A percentile compares a stretch with the other conserved stretches of the same genome.
Evolutionary conservation across 257 asterid species (phyloP).

Genomic region (Solanum piurae): DNA sequence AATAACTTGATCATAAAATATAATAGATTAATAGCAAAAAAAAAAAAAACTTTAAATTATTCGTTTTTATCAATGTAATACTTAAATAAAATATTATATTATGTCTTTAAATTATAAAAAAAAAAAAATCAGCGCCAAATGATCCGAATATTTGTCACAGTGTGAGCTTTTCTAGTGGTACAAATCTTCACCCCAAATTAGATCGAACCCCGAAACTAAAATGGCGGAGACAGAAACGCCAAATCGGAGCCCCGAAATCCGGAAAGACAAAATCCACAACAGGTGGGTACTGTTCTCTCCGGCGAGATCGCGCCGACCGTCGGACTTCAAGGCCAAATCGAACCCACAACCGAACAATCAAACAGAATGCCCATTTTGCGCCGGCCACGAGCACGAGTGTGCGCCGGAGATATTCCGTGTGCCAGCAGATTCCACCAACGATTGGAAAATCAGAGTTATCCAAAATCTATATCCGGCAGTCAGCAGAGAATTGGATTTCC

Average conservation of each 20-base stretch:
- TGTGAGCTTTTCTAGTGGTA: neutral
- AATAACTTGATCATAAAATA: too few species aligned
- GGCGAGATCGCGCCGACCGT: constrained; percentile 85
- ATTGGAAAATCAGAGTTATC: constrained; percentile 77
- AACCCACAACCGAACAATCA: constrained; percentile 16
- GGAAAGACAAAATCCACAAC: constrained; percentile 63
- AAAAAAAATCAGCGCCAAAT: neutral
- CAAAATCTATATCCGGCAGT: constrained; percentile 89
- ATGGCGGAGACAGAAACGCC: constrained; percentile 12
- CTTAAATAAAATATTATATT: too few species aligned
- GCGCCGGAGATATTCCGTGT: constrained; percentile 90
- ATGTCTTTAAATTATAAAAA: neutral
- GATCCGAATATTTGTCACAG: neutral
- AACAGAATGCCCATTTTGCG: constrained; percentile 69
- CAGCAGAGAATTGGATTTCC: constrained; percentile 38
- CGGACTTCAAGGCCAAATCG: constrained; percentile 74
- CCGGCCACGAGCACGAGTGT: constrained; percentile 84
- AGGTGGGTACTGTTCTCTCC: constrained; percentile 93
- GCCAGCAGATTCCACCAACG: constrained; percentile 45
- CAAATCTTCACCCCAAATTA: neutral
- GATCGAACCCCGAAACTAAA: neutral
- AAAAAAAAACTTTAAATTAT: too few species aligned
- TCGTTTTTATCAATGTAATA: neutral
- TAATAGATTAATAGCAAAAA: too few species aligned
- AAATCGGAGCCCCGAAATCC: constrained; percentile 56